Conservation (phyloP, 2,329 filamentous ascomycete species). For the Botrytis cinerea region DNA sequence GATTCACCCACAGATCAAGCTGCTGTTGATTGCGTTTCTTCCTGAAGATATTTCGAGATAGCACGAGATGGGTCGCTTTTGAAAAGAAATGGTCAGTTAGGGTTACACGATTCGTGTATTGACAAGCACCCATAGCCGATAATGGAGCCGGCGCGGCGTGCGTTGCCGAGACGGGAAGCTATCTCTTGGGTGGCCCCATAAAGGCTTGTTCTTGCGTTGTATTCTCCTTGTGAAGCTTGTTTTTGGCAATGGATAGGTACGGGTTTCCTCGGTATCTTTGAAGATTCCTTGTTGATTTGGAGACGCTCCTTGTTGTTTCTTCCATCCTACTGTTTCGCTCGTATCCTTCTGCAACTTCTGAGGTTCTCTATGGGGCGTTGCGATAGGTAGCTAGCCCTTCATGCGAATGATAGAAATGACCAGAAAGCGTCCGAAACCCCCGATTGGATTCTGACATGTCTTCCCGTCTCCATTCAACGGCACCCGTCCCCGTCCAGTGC, state of each 20-base stretch:
- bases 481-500: neutral
- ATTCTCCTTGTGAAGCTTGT: neutral
- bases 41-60: conserved; percentile 13
- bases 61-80: neutral
- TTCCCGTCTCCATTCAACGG: neutral
- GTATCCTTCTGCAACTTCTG: neutral
- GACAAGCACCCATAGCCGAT: conserved; percentile 6
- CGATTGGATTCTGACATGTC: conserved; percentile 5
- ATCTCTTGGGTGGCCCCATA: neutral
- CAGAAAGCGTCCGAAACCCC: neutral
- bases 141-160: conserved; percentile 19
- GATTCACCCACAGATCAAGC: neutral
- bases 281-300: neutral
- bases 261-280: neutral
- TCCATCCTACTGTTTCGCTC: neutral
- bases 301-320: neutral
- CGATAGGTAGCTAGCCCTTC: neutral
- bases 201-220: conserved; percentile 3
- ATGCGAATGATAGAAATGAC: neutral
- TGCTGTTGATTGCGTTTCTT: neutral
- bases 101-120: no score
- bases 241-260: neutral
- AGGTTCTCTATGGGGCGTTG: neutral
- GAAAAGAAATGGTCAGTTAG: neutral
- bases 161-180: conserved; percentile 22